Conservation (phyloP, 1,284 basidiomycete species). For the Ceratobasidium theobromae region DNA sequence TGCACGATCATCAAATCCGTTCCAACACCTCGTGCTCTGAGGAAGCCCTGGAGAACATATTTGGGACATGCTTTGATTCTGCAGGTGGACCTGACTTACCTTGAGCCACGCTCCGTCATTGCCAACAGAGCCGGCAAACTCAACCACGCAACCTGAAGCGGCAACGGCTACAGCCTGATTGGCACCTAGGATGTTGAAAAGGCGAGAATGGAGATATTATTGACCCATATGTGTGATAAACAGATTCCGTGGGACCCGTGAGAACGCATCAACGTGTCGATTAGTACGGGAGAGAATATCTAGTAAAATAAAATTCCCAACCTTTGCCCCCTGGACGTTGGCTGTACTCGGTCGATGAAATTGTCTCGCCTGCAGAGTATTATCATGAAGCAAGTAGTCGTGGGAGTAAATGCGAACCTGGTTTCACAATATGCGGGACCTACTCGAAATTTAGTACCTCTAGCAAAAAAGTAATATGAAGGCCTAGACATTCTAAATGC, state of each 20-base stretch:
- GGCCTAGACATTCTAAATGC: background rate
- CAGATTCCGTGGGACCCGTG: background rate
- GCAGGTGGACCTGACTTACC: slow-evolving; percentile 3
- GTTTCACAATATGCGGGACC: slow-evolving; percentile 27
- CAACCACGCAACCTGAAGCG: slow-evolving; percentile 9
- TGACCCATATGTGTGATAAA: too few species aligned
- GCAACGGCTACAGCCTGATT: slow-evolving; percentile 26
- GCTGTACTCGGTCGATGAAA: slow-evolving; percentile 23
- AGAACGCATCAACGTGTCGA: background rate
- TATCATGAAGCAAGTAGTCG: background rate
- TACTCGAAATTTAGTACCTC: background rate
- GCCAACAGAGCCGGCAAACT: slow-evolving; percentile 28
- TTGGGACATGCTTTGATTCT: background rate
- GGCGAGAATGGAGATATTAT: too few species aligned
- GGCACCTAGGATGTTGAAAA: slow-evolving; percentile 11
- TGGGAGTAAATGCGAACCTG: slow-evolving; percentile 11
- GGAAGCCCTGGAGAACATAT: slow-evolving; percentile 2
- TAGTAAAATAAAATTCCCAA: too few species aligned
- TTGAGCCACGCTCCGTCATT: slow-evolving; percentile 28
- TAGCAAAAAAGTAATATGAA: too few species aligned
- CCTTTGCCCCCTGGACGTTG: slow-evolving; percentile 31
- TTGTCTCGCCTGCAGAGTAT: slow-evolving; percentile 16
- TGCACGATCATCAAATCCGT: slow-evolving; percentile 31
- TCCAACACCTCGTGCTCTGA: slow-evolving; percentile 20
- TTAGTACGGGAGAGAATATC: background rate